Evolutionary conservation across 768 basidiomycete genomes (phyloP), one percentile per base, ranked within the genome.

Genomic region (Pisolithus albus): DNA sequence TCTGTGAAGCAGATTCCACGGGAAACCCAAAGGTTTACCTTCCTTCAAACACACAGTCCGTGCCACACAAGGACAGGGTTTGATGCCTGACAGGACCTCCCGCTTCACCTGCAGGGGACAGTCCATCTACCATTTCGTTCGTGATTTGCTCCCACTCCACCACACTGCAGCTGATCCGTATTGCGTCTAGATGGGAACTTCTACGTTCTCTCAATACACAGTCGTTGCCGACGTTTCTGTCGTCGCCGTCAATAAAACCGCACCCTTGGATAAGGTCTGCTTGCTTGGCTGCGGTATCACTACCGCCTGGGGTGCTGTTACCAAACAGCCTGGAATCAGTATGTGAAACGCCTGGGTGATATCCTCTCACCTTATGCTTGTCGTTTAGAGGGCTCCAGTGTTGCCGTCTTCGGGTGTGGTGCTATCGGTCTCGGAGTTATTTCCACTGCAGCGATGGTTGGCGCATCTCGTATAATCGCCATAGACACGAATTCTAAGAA

Each of bases 201-300:
- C 95, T 30, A 95, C 96, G 2, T 99, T 99, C 75, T 96, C 95
- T n/a, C 94, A 98, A 67, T 99, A 98, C 75, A 96, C 96, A 7
- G 96, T 99, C 53, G 92, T 99, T 2, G 89, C 92, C 43, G 93
- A 99, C 58, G 93, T 93, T 42, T 98, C 94, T 18, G 89, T 99
- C 23, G 96, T 98, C 48, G 83, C 91, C 15, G 84, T 99, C 53
- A 84, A 85, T 72, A 77, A 81, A 54, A 73, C 79, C 54, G 96
- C 96, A 1, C 92, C 92, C 8, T 79, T 99, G 13, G 88, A 97
- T 26, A 96, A 92, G 64, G 92, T 94, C n/a, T 98, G 96, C 71
- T 78, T 99, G 30, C 82, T 99, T 13, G 95, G 95, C 5, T 92
- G 91, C 56, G 93, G 93, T 57, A 95, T 98, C 67, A 95, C 94